Evolutionary conservation across 2,329 filamentous ascomycete species (phyloP), one percentile per base, ranked within the genome.

Genomic region (Penicillium hordei): DNA sequence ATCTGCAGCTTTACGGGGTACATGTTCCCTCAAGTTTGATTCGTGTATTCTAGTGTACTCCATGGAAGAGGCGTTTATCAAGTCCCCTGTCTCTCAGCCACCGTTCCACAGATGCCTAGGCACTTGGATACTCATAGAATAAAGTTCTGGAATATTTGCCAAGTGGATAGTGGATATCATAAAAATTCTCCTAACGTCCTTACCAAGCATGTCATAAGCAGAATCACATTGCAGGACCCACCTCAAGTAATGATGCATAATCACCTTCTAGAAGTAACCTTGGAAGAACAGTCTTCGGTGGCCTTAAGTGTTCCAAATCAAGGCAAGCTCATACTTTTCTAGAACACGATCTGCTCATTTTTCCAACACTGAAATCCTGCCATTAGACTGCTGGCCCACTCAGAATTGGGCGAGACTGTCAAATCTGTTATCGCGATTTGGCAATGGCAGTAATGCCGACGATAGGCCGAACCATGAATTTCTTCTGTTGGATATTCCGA

Each of bases 151-250:
- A 52, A 52, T 10, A 33, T 10, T n/a, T 27, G 27, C 49, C 49
- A 43, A 52, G 39, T 34, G 8, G 19, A 48, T 34, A 33, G 27
- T 49, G 36, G 49, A 36, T 27, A 44, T 34, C 13, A 17, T 45
- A 1, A 19, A 15, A 13, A 27, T 10, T 5, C 15, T 33, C 15
- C 7, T 21, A 34, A 15, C 12, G 3, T 34, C 19, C 45, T 52
- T 52, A 52, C 49, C 49, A 52, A 52, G 49, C 49, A 52, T 33
- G 12, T 5, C 12, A 25, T 52, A 52, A 52, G 39, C 49, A 52
- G 39, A 31, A 43, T 31, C 13, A 10, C 15, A n/a, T n/a, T 19
- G 5, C 15, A 13, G 31, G 25, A 31, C 21, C 49, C 38, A 52
- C 49, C n/a, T 27, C n/a, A 34, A 8, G 15, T 23, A 34, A 43